Percentiles rank a stretch among this genome's conserved stretches.
phyloP scores from a whole-genome alignment of 1,284 basidiomycete genomes.

The Tilletia walkeri region DNA sequence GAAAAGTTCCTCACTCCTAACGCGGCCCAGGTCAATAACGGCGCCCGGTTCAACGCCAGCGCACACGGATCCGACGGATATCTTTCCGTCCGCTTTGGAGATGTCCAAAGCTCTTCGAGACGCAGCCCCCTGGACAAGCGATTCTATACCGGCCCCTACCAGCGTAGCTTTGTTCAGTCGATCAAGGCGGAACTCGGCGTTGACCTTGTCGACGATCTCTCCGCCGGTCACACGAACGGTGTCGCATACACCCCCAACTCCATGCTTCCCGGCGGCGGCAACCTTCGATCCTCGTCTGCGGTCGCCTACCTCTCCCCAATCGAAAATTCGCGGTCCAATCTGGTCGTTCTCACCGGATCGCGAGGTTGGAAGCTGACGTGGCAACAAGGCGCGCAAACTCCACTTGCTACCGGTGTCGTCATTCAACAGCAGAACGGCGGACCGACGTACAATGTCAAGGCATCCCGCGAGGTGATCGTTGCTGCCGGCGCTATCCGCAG shows the following conservation, averaged over 20 bases:
- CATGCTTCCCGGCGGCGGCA: slow-evolving; percentile 47
- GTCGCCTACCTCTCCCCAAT: slow-evolving; percentile 59
- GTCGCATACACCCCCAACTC: slow-evolving; percentile 57
- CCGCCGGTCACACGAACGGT: slow-evolving; percentile 64
- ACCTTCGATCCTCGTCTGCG: slow-evolving; percentile 58
- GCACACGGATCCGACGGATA: slow-evolving; percentile 64
- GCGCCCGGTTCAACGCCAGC: slow-evolving; percentile 58
- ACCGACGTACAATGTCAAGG: slow-evolving; percentile 47
- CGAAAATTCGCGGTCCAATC: slow-evolving; percentile 61
- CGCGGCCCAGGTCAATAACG: slow-evolving; percentile 60
- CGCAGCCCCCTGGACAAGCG: background rate
- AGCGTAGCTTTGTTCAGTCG: slow-evolving; percentile 6
- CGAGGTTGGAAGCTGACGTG: slow-evolving; percentile 53
- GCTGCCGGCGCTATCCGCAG: slow-evolving; percentile 58
- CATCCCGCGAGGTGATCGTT: slow-evolving; percentile 57
- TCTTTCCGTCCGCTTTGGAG: slow-evolving; percentile 60
- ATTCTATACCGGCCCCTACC: slow-evolving; percentile 4
- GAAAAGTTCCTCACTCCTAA: slow-evolving; percentile 65
- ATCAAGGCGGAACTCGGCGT: slow-evolving; percentile 63
- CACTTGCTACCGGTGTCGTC: slow-evolving; percentile 35
- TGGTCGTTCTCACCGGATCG: slow-evolving; percentile 63
- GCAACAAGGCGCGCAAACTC: background rate
- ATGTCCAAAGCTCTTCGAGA: slow-evolving; percentile 21
- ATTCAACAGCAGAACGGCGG: slow-evolving; percentile 32
- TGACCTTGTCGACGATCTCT: slow-evolving; percentile 60